Conservation (phyloP, 345 rosid genomes). For the Heritiera fomes region DNA sequence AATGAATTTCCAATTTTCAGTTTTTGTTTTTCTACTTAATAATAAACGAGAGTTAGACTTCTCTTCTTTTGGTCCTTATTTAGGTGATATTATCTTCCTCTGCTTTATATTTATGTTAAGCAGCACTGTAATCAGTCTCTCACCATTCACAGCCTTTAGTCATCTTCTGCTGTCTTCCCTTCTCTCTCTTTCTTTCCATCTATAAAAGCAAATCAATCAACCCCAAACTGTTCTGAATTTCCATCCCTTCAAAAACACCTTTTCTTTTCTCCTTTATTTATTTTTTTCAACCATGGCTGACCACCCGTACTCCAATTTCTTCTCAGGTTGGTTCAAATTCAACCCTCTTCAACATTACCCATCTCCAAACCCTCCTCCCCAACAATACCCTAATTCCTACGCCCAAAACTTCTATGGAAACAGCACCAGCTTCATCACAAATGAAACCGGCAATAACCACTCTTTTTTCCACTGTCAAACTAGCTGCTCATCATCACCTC, state of each 20-base stretch:
- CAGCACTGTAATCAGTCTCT: constrained; percentile 8
- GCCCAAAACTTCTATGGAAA: constrained; percentile 22
- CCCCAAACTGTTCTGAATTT: constrained; percentile 34
- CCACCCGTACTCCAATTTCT: constrained; percentile 73
- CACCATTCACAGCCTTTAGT: constrained; percentile 33
- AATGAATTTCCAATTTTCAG: not conserved
- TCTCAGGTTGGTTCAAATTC: constrained; percentile 55
- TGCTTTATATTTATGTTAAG: not conserved
- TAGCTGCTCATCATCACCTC: constrained; percentile 44
- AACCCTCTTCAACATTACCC: constrained; percentile 50
- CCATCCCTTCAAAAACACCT: constrained; percentile 7
- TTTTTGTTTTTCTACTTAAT: not conserved
- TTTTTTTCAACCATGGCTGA: constrained; percentile 64
- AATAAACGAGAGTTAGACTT: not conserved
- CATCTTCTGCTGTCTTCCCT: constrained; percentile 17
- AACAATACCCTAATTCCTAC: constrained; percentile 16
- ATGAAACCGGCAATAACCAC: constrained; percentile 13
- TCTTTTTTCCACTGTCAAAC: constrained; percentile 29
- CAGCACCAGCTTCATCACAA: constrained; percentile 18
- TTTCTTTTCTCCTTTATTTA: constrained; percentile 14
- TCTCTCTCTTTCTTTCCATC: constrained; percentile 31
- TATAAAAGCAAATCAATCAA: constrained; percentile 60
- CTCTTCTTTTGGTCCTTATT: not conserved
- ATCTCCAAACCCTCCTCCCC: constrained; percentile 33
- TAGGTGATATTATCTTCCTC: not conserved